Conservation (phyloP, 805 yeast genomes). For the Schizosaccharomyces octosporus region DNA sequence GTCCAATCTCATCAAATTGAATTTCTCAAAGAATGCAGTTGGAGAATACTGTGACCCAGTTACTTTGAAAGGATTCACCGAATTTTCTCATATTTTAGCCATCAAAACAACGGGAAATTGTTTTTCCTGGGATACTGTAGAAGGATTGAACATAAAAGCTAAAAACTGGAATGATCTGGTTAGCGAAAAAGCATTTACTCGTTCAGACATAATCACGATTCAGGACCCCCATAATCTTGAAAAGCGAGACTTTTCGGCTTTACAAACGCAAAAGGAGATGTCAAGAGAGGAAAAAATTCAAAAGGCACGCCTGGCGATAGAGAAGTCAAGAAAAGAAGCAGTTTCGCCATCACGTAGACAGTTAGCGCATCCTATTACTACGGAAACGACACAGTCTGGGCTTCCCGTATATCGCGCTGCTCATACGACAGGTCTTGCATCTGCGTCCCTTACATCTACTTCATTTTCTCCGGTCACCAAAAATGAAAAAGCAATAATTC, state of each 20-base stretch:
- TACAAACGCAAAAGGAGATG: not conserved
- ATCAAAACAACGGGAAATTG: conserved; percentile 13
- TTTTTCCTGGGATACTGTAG: conserved; percentile 12
- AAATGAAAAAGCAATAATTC: conserved; percentile 8
- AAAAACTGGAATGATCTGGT: conserved; percentile 13
- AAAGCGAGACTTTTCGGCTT: conserved; percentile 3
- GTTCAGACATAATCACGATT: conserved; percentile 10
- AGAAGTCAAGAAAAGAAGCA: not conserved
- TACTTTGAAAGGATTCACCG: conserved; percentile 12
- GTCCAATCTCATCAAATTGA: conserved; percentile 10
- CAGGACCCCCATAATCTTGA: conserved; percentile 6
- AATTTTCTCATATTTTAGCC: conserved; percentile 11
- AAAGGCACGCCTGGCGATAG: not conserved
- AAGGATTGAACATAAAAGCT: conserved; percentile 11
- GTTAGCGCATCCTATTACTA: not conserved
- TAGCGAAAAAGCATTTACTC: conserved; percentile 12
- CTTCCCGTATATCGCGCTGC: conserved; percentile 6
- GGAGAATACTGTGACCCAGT: conserved; percentile 15
- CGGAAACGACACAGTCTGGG: not conserved
- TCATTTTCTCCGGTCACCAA: conserved; percentile 11
- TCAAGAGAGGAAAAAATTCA: not conserved
- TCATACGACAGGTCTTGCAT: conserved; percentile 11
- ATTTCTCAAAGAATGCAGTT: conserved; percentile 9
- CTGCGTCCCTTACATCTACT: conserved; percentile 14
- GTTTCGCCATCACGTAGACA: not conserved